Evolutionary conservation across 129 eudicot genomes (phyloP).

Genomic region (Flaveria trinervia): DNA sequence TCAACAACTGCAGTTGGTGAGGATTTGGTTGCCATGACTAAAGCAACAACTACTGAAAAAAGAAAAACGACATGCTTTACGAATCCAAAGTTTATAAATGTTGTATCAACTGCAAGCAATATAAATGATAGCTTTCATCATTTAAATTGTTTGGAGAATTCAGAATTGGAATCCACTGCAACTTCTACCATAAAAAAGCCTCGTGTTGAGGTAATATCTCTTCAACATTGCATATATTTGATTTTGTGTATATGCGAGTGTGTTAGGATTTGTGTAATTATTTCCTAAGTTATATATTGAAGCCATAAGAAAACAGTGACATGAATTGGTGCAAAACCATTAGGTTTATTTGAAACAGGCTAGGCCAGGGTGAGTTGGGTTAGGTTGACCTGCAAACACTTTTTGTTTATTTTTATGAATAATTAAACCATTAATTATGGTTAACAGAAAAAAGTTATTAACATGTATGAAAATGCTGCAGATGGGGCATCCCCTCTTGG

Average conservation of each 20-base stretch:
- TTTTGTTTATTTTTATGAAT: not conserved
- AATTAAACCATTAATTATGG: not conserved
- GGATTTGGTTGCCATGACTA: conserved; percentile 93
- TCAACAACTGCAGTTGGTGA: conserved; percentile 96
- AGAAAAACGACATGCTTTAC: conserved; percentile 78
- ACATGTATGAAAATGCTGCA: not conserved
- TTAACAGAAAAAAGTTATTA: not conserved
- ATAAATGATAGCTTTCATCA: conserved; percentile 61
- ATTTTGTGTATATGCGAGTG: not conserved
- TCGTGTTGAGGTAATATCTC: conserved; percentile 56
- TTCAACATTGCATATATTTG: not conserved
- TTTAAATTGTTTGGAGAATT: conserved; percentile 42
- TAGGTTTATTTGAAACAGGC: not conserved
- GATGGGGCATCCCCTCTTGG: conserved; percentile 57
- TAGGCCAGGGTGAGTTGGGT: not conserved
- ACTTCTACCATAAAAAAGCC: conserved; percentile 75
- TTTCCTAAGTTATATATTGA: not conserved
- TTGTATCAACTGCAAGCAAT: conserved; percentile 72
- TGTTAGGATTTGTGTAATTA: not conserved
- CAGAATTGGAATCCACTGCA: conserved; percentile 83
- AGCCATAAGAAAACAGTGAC: not conserved
- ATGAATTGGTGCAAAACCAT: not conserved
- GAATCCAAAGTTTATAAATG: conserved; percentile 78
- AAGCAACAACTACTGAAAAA: conserved; percentile 56
- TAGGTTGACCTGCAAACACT: not conserved